phyloP scores from a whole-genome alignment of 768 basidiomycete genomes.

The Agrocybe praecox region DNA sequence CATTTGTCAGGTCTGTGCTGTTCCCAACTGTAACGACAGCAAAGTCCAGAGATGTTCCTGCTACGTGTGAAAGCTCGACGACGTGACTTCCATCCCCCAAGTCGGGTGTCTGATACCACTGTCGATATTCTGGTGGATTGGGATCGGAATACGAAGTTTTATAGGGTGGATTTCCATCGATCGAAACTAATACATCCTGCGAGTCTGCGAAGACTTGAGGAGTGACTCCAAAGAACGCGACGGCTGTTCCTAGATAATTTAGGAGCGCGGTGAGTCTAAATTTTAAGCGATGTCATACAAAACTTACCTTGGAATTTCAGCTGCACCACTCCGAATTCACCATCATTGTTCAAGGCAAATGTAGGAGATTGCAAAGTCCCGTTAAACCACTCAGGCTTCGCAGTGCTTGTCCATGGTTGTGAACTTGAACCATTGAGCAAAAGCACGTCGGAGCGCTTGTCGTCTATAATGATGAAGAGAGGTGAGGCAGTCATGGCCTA shows the following conservation, averaged over 20 bases:
- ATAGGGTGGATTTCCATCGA: conserved; percentile 21
- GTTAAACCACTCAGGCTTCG: conserved; percentile 21
- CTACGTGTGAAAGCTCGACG: conserved; percentile 21
- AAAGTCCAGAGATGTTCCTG: conserved; percentile 24
- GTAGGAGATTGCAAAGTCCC: conserved; percentile 12
- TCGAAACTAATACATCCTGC: conserved; percentile 20
- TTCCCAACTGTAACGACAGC: conserved; percentile 23
- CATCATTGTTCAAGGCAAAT: conserved; percentile 10
- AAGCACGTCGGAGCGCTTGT: conserved; percentile 15
- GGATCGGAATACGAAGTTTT: conserved; percentile 24
- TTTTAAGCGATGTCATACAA: background rate
- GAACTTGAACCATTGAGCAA: conserved; percentile 5
- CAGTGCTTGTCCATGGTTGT: conserved; percentile 12
- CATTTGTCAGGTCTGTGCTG: conserved; percentile 18
- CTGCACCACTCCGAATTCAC: conserved; percentile 11
- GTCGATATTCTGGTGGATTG: conserved; percentile 23
- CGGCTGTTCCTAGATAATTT: conserved; percentile 21
- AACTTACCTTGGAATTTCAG: conserved; percentile 20
- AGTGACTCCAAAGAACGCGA: conserved; percentile 25
- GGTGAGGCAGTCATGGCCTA: conserved; percentile 4
- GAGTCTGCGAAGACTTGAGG: conserved; percentile 13
- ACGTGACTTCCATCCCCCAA: conserved; percentile 25
- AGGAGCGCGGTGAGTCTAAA: background rate
- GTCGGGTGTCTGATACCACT: conserved; percentile 28
- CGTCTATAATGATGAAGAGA: conserved; percentile 19